Evolutionary conservation across 257 asterid genomes (phyloP).

Genomic region (Paulownia fortunei): DNA sequence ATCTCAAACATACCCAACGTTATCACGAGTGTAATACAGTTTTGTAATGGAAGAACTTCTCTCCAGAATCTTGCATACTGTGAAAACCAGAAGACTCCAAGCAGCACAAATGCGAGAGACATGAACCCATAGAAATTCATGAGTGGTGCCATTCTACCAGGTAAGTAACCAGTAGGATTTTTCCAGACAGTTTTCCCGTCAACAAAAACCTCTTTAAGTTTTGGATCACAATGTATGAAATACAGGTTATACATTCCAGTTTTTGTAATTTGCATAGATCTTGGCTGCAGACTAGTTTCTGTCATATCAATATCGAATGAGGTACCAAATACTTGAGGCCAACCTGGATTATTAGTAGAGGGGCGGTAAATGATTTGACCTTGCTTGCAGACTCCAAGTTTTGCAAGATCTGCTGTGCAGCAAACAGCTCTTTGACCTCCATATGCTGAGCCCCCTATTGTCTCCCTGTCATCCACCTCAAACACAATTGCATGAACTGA

Average conservation of each 20-base stretch:
- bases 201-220: constrained; percentile 68
- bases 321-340: constrained; percentile 88
- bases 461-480: constrained; percentile 92
- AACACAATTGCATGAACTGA: constrained; percentile 75
- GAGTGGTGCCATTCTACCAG: constrained; percentile 99
- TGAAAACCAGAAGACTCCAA: constrained; percentile 92
- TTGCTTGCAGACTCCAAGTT: constrained; percentile 90
- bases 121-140: constrained; percentile 84
- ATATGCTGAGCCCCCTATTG: constrained; percentile 91
- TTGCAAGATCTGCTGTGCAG: constrained; percentile 89
- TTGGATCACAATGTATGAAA: constrained; percentile 87
- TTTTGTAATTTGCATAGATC: constrained; percentile 69
- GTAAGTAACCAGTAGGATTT: constrained; percentile 90
- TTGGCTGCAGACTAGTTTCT: constrained; percentile 61
- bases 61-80: constrained; percentile 93
- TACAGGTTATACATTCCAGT: constrained; percentile 97
- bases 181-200: constrained; percentile 95
- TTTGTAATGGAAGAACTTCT: constrained; percentile 90
- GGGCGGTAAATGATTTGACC: constrained; percentile 87
- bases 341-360: constrained; percentile 73
- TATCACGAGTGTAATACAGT: constrained; percentile 85
- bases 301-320: constrained; percentile 60
- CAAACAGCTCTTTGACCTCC: constrained; percentile 98
- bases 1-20: constrained; percentile 93
- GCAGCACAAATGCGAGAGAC: constrained; percentile 86